A percentile compares a stretch with the other conserved stretches of the same genome.
phyloP scores from a whole-genome alignment of 2,329 filamentous ascomycete genomes.

The Fusarium sp. region DNA sequence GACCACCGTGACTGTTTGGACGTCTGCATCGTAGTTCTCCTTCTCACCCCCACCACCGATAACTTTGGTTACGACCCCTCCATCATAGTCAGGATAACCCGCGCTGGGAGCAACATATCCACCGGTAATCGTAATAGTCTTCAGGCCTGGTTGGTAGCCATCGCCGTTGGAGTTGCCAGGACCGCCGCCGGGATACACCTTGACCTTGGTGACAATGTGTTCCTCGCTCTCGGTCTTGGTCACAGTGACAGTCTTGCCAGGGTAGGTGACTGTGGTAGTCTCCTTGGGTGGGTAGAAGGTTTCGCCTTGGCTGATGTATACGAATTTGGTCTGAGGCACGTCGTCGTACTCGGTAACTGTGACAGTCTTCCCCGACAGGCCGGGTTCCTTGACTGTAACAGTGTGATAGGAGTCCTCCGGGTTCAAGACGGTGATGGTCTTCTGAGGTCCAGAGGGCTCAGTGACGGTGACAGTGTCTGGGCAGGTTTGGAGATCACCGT shows the following conservation, averaged over 20 bases:
- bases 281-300: constrained; percentile 37
- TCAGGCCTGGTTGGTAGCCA: constrained; percentile 23
- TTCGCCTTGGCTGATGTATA: constrained; percentile 42
- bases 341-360: constrained; percentile 38
- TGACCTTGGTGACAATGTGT: constrained; percentile 44
- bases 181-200: constrained; percentile 24
- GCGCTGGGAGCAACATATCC: constrained; percentile 30
- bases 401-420: constrained; percentile 32
- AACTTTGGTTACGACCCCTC: constrained; percentile 30
- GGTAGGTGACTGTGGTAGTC: constrained; percentile 49
- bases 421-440: constrained; percentile 41
- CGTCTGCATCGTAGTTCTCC: neutral
- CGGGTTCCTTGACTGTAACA: constrained; percentile 36
- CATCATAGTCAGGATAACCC: constrained; percentile 23
- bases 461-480: constrained; percentile 49
- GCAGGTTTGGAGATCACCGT: constrained; percentile 30
- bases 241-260: constrained; percentile 46
- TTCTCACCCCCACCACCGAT: constrained; percentile 4
- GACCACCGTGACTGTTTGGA: constrained; percentile 36
- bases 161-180: constrained; percentile 18
- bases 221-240: constrained; percentile 40
- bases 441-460: constrained; percentile 29
- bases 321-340: constrained; percentile 30
- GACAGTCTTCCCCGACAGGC: constrained; percentile 26
- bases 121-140: constrained; percentile 33